Conservation (phyloP, 1,139 yeast genomes). For the Taphrina wiesneri region DNA sequence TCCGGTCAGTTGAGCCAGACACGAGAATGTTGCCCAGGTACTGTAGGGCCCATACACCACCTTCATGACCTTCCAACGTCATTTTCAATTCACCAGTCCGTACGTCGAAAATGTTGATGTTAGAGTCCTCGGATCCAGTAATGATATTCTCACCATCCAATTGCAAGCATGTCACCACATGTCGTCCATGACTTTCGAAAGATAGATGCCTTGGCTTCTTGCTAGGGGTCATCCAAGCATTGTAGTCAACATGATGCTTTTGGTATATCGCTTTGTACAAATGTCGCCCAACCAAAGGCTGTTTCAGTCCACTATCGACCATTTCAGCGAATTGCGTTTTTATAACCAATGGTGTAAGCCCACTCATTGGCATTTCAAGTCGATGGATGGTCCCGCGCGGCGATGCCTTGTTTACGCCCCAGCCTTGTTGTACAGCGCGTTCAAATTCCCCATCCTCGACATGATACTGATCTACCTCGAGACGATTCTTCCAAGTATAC, state of each 20-base stretch:
- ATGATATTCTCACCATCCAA: conserved; percentile 88
- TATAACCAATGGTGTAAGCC: conserved; percentile 9
- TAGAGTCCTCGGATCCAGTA: conserved; percentile 88
- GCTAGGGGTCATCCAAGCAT: conserved; percentile 79
- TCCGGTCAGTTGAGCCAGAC: conserved; percentile 88
- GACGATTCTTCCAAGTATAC: conserved; percentile 47
- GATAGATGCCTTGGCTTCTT: conserved; percentile 70
- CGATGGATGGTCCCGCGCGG: not conserved
- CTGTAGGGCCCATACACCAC: conserved; percentile 98
- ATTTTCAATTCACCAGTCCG: conserved; percentile 59
- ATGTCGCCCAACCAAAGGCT: conserved; percentile 39
- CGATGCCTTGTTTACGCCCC: not conserved
- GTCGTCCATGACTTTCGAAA: conserved; percentile 71
- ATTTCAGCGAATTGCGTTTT: conserved; percentile 34
- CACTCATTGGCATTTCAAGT: not conserved
- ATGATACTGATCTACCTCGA: conserved; percentile 45
- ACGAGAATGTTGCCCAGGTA: conserved; percentile 76
- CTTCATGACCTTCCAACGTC: conserved; percentile 78
- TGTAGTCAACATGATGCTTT: conserved; percentile 62
- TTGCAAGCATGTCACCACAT: conserved; percentile 90
- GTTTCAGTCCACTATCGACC: conserved; percentile 33
- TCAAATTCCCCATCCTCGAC: conserved; percentile 36
- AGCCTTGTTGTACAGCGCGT: conserved; percentile 13
- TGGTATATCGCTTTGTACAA: conserved; percentile 62
- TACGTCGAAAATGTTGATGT: conserved; percentile 79